Evolutionary conservation across 768 basidiomycete species (phyloP), one percentile per base, ranked within the genome.

Genomic region (Leccinum rimulosum): DNA sequence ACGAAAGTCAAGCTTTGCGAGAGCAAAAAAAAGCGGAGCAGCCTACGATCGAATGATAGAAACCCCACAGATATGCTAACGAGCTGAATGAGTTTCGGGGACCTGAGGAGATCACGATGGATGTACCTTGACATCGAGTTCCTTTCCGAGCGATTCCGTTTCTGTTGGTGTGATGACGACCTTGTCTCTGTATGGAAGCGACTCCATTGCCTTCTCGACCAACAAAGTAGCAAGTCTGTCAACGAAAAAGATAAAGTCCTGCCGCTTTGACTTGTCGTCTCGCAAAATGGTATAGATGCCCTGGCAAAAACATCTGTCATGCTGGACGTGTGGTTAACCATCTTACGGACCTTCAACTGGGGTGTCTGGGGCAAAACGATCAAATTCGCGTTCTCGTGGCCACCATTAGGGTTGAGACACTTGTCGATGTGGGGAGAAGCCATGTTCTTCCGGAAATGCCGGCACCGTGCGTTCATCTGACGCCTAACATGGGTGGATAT

Each of bases 211-310:
- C 69, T 86, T 82, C 73, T 98, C 96, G 5, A 91, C 84, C 25
- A 98, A 74, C 19, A 93, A 73, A 0, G 92, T 94, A 0, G 95
- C 84, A 2, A 98, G 76, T 17, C 96, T 82, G 70, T 97, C 94
- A 0, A 85, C 84, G 68, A 93, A 94, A 78, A 97, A 96, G 40
- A 98, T 86, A 67, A 98, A 98, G 68, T 98, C 94, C 65, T 91
- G 90, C 17, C 87, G 79, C 12, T 76, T 75, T 0, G 91, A 88
- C n/a, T 75, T 80, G 56, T 75, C 77, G 65, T 93, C 87, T 8
- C 96, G 83, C 22, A 99, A 68, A 27, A 91, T 86, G 0, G 96
- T 98, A 70, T 88, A 89, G 6, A 98, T 95, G 0, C 94, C 95
- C 93, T 96, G 52, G 52, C 8, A 30, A 61, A 48, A 49, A 35